phyloP scores from a whole-genome alignment of 345 rosid species.

The Boechera retrofracta region DNA sequence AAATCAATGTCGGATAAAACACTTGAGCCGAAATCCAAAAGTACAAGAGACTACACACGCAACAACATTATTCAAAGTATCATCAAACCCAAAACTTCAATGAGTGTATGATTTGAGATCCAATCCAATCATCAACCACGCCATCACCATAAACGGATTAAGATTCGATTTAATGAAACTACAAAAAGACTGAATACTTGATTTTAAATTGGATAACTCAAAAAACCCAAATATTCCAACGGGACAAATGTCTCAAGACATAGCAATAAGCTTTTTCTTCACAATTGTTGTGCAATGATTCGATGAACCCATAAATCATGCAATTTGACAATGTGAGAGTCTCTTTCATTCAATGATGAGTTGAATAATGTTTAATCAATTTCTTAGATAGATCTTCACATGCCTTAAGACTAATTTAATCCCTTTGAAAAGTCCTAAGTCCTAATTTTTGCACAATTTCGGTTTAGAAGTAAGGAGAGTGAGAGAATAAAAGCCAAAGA shows the following conservation, averaged over 20 bases:
- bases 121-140: too few relatives aligned
- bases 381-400: slow-evolving; percentile 23
- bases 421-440: slow-evolving; percentile 21
- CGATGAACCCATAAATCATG: slow-evolving; percentile 19
- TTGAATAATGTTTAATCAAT: slow-evolving; percentile 29
- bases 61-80: not conserved
- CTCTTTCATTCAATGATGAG: slow-evolving; percentile 25
- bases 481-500: not conserved
- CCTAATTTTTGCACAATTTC: slow-evolving; percentile 2
- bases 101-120: not conserved
- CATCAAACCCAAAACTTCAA: not conserved
- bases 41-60: not conserved
- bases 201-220: too few relatives aligned
- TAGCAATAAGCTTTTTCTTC: not conserved
- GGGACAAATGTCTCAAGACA: not conserved
- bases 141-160: too few relatives aligned
- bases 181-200: not conserved
- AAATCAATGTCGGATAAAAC: too few relatives aligned
- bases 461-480: slow-evolving; percentile 12
- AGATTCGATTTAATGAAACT: not conserved
- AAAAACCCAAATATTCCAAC: too few relatives aligned
- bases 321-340: not conserved
- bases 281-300: slow-evolving; percentile 11
- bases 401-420: not conserved
- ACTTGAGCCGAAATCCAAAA: not conserved